Evolutionary conservation across 1,284 basidiomycete genomes (phyloP), one percentile per base, ranked within the genome.

Genomic region (Puccinia sorghi): DNA sequence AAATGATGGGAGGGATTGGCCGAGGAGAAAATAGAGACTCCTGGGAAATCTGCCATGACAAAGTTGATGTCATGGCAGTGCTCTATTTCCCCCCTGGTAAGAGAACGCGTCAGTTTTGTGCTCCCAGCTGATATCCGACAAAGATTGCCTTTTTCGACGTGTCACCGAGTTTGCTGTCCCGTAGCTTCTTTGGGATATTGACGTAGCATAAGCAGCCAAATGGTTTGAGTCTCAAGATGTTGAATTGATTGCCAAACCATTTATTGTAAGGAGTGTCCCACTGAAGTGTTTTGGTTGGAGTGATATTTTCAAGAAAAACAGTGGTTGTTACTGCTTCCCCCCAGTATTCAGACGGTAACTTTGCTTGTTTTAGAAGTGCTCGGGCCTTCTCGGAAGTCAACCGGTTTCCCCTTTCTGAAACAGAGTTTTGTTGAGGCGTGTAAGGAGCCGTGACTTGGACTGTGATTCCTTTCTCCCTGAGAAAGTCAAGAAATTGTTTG

Each of bases 401-500:
- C 6, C 39, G 15, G 46, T 69, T 69, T 4, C 32, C 66, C 11
- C 39, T n/a, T 43, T 69, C 66, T 46, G 66, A 8, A 32, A 64
- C 61, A 41, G 20, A 37, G 32, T 64, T 64, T 37, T 64, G 61
- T 64, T 64, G 20, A 5, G 61, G 61, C 11, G n/a, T n/a, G n/a
- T n/a, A n/a, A n/a, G n/a, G n/a, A n/a, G n/a, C n/a, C n/a, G n/a
- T n/a, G n/a, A n/a, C 20, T 9, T 64, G 37, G 9, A 39, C 20
- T 11, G 5, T 22, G 25, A 41, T 64, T 64, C 61, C 61, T 27
- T 25, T 64, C 12, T 64, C 39, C 11, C 80, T 79, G 7, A 85
- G 83, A 59, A 82, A 84, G 0, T 76, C 80, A 15, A 74, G 22
- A 77, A 86, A 84, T 7, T 79, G 81, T 2, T 80, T 80, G 4